Evolutionary conservation across 1,139 yeast species (phyloP).

Genomic region (Pichia inconspicua): DNA sequence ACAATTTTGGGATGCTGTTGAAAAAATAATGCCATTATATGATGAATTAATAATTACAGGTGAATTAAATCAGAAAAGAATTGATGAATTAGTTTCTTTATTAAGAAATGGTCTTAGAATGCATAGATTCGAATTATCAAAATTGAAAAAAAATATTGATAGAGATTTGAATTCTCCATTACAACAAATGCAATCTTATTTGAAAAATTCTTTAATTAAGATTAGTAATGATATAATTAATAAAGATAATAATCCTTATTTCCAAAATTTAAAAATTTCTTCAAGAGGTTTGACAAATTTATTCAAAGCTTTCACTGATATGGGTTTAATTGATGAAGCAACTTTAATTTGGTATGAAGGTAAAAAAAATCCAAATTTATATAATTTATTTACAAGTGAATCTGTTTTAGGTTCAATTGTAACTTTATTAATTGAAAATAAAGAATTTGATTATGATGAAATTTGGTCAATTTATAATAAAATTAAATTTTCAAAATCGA

Average conservation of each 20-base stretch:
- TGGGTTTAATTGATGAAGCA: slow-evolving; percentile 44
- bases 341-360: slow-evolving; percentile 43
- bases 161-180: slow-evolving; percentile 42
- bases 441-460: slow-evolving; percentile 56
- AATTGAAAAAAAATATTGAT: slow-evolving; percentile 43
- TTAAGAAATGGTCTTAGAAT: slow-evolving; percentile 45
- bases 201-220: slow-evolving; percentile 35
- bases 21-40: slow-evolving; percentile 40
- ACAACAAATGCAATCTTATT: slow-evolving; percentile 36
- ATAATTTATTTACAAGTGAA: slow-evolving; percentile 32
- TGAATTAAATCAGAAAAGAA: slow-evolving; percentile 35
- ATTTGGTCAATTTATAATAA: slow-evolving; percentile 38
- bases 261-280: slow-evolving; percentile 26
- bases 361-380: slow-evolving; percentile 22
- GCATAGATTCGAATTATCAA: slow-evolving; percentile 39
- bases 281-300: slow-evolving; percentile 50
- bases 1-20: slow-evolving; percentile 40
- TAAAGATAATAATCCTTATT: neutral
- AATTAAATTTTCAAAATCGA: slow-evolving; percentile 28
- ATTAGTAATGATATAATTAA: slow-evolving; percentile 40
- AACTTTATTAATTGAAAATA: slow-evolving; percentile 56
- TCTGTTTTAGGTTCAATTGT: slow-evolving; percentile 64
- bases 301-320: slow-evolving; percentile 48
- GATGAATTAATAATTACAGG: slow-evolving; percentile 37
- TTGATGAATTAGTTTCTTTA: slow-evolving; percentile 37